Evolutionary conservation across 192 early-diverging fungal genomes (phyloP).

Genomic region (Dispira parvispora): DNA sequence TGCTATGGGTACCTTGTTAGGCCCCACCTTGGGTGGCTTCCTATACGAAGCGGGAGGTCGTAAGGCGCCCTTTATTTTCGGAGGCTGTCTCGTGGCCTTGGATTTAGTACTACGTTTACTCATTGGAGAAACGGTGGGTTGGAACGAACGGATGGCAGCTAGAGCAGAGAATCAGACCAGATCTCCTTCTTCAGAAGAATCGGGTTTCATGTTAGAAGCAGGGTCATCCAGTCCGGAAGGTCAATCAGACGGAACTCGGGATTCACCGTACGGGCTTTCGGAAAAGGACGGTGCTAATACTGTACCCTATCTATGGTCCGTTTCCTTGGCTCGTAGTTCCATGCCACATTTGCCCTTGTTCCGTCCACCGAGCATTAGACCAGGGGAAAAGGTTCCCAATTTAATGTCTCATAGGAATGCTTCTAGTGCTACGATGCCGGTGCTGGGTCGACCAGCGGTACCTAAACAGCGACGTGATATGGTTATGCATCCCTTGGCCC

Average conservation of each 20-base stretch:
- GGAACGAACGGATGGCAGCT: constrained; percentile 5
- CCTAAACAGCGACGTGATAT: too few species aligned
- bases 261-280: neutral
- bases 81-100: constrained; percentile 33
- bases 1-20: constrained; percentile 46
- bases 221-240: neutral
- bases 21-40: constrained; percentile 46
- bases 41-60: constrained; percentile 48
- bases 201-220: neutral
- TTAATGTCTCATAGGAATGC: too few species aligned
- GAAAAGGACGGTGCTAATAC: too few species aligned
- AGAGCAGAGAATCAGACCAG: neutral
- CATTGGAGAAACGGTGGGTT: constrained; percentile 39
- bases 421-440: too few species aligned
- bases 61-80: constrained; percentile 53
- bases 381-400: too few species aligned
- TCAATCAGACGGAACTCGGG: neutral
- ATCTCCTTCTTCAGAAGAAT: neutral
- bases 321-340: too few species aligned
- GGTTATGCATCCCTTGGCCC: too few species aligned
- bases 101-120: constrained; percentile 43
- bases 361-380: too few species aligned
- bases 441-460: too few species aligned
- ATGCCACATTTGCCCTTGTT: too few species aligned
- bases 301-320: too few species aligned